A percentile compares a stretch with the other conserved stretches of the same genome.
Evolutionary conservation across 495 filamentous ascomycete species (phyloP).

Genomic region (Daldinia concentrica): DNA sequence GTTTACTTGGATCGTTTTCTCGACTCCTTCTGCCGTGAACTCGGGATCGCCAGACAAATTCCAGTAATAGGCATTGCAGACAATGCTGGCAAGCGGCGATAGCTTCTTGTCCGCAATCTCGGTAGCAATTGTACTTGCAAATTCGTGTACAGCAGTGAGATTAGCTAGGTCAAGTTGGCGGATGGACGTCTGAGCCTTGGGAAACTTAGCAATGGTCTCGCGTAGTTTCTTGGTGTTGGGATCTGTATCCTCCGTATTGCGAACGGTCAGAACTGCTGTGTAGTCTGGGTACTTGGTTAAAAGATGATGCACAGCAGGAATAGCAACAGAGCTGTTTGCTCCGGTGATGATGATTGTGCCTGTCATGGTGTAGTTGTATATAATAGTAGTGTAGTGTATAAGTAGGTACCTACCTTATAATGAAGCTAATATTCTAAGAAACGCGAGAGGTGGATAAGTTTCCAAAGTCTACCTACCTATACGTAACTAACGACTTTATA

Average conservation of each 20-base stretch:
- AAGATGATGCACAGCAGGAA: conserved; percentile 54
- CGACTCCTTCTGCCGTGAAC: conserved; percentile 54
- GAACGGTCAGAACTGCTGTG: conserved; percentile 54
- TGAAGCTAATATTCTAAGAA: too few species aligned
- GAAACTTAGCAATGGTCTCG: conserved; percentile 46
- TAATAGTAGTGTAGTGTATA: too few species aligned
- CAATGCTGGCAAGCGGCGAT: conserved; percentile 50
- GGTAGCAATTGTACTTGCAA: conserved; percentile 42
- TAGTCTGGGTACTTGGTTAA: conserved; percentile 50
- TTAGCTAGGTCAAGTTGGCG: conserved; percentile 54
- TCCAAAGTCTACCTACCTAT: too few species aligned
- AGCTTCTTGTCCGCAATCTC: conserved; percentile 47
- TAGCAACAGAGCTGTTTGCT: conserved; percentile 59
- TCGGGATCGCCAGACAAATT: conserved; percentile 50
- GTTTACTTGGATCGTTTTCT: conserved; percentile 57
- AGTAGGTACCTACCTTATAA: too few species aligned
- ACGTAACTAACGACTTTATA: too few species aligned
- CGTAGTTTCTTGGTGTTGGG: conserved; percentile 55
- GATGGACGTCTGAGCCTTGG: conserved; percentile 47
- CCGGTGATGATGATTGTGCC: conserved; percentile 60
- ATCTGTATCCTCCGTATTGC: conserved; percentile 53
- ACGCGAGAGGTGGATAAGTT: too few species aligned
- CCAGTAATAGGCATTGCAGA: conserved; percentile 60
- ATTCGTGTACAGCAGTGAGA: conserved; percentile 50
- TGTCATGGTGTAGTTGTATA: conserved; percentile 19